phyloP scores from a whole-genome alignment of 805 yeast genomes.

The Pichia heedii region DNA sequence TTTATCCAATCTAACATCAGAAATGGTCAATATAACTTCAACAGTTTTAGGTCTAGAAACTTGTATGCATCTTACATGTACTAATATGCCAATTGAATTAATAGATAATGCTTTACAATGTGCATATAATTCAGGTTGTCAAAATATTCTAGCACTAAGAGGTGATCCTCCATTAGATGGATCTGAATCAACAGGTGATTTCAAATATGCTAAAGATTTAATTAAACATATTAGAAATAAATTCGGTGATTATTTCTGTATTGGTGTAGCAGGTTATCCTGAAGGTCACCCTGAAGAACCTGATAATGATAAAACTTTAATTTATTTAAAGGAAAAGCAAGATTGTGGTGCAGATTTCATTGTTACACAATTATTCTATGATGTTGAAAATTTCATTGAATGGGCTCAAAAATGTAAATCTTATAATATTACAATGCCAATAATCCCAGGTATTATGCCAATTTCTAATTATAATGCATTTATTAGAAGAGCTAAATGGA shows the following conservation, averaged over 20 bases:
- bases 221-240: conserved; percentile 62
- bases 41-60: conserved; percentile 88
- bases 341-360: conserved; percentile 94
- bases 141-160: conserved; percentile 85
- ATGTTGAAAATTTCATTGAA: conserved; percentile 68
- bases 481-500: conserved; percentile 91
- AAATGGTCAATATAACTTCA: conserved; percentile 85
- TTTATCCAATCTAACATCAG: conserved; percentile 73
- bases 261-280: conserved; percentile 96
- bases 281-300: conserved; percentile 93
- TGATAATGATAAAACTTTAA: conserved; percentile 42
- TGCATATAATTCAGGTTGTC: conserved; percentile 90
- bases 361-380: conserved; percentile 96
- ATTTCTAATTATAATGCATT: conserved; percentile 92
- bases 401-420: conserved; percentile 74
- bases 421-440: conserved; percentile 72
- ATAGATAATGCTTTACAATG: conserved; percentile 78
- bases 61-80: conserved; percentile 96
- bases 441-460: conserved; percentile 98
- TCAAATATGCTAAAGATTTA: conserved; percentile 81
- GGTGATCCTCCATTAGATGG: conserved; percentile 90
- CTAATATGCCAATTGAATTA: conserved; percentile 77
- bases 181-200: conserved; percentile 71
- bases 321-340: conserved; percentile 72
- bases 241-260: conserved; percentile 84